Evolutionary conservation across 139 green algal species (phyloP).

Genomic region (Coccomyxa sp.): DNA sequence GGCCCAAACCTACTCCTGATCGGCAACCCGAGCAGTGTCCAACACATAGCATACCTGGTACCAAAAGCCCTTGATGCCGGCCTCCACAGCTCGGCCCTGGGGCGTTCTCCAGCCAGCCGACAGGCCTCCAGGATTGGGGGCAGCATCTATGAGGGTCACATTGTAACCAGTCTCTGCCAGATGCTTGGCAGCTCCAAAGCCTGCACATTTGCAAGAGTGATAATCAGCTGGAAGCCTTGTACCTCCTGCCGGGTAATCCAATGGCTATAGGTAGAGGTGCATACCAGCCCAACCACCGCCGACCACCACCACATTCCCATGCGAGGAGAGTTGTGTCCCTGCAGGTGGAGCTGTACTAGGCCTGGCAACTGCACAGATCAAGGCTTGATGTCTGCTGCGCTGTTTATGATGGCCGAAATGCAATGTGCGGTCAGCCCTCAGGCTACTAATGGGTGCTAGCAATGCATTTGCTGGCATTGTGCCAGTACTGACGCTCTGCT

Average conservation of each 20-base stretch:
- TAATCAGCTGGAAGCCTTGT: no score
- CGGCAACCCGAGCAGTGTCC: no score
- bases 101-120: conserved; percentile 59
- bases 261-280: not conserved
- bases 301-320: conserved; percentile 53
- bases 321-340: no score
- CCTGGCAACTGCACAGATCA: no score
- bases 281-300: conserved; percentile 45
- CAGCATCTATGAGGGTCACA: conserved; percentile 76
- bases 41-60: conserved; percentile 35
- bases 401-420: no score
- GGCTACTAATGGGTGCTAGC: no score
- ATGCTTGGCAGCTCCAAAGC: conserved; percentile 85
- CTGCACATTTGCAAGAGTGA: conserved; percentile 17
- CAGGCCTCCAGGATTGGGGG: conserved; percentile 64
- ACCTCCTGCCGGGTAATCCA: not conserved
- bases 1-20: not conserved
- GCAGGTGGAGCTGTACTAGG: no score
- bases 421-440: no score
- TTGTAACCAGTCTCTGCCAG: conserved; percentile 65
- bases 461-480: no score
- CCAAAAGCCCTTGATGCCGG: conserved; percentile 88
- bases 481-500: no score
- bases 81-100: conserved; percentile 70
- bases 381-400: no score